Base-by-base conservation (phyloP, 805 yeast species). In the Kuraishia capsulata region DNA sequence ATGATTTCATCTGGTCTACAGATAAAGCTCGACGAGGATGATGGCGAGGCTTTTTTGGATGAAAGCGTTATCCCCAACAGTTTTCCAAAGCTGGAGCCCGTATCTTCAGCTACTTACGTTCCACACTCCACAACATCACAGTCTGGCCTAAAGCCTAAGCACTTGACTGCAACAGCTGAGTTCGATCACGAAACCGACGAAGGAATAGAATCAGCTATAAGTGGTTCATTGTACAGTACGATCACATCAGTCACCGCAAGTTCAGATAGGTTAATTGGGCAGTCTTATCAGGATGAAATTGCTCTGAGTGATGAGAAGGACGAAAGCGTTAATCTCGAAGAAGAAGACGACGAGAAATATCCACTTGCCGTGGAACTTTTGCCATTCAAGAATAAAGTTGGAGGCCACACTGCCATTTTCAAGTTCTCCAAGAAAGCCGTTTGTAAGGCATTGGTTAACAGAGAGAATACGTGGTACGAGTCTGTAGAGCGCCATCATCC, bases 321-420 rank as follows among this genome's bases (percentile, higher is more conserved):
- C 29, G 43, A 49, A 11, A 52, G 48, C 24, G 53, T 49, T 20
- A 54, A 46, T 2, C 38, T 49, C 14, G 50, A 46, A 18, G 33
- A 41, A 13, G 50, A 49, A 10, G 56, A 53, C 8, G 57, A 57
- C 8, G 57, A 61, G 5, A 62, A 66, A 30, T 82, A 67, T 46
- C 83, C 88, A 3, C 60, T 87, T 23, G 84, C 96, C 1, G 96
- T 89, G 1, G 97, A 90, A 55, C 62, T 90, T 42, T 76, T 85
- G 39, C 97, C 97, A 2, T 90, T 89, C 61, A 79, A 81, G 40
- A 88, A 92, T 54, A 88, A 85, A 53, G 97, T 92, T 18, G 99
- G 99, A 5, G 99, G 99, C 0, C 99, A 92, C 56, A 90, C 97
- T 0, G 97, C 97, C 1, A 88, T 92, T 26, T 92, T 90, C 63